A percentile compares a stretch with the other conserved stretches of the same genome.
phyloP scores from a whole-genome alignment of 2,329 filamentous ascomycete species.

The Hymenoscyphus repandus region DNA sequence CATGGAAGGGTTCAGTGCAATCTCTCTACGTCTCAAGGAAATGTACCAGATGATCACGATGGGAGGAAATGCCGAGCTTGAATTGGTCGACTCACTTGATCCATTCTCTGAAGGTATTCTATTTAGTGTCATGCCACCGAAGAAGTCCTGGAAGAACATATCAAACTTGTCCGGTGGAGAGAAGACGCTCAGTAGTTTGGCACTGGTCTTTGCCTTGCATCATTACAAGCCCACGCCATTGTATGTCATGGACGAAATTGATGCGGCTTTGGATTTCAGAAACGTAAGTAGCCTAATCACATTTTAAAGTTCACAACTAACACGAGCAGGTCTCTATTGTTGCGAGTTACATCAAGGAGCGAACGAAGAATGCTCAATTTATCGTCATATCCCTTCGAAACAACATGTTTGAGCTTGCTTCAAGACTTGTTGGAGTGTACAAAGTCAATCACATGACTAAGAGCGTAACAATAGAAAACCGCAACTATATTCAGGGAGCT shows the following conservation, averaged over 20 bases:
- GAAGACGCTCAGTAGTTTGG: conserved; percentile 90
- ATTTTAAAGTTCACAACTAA: conserved; percentile 6
- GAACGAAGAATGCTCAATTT: conserved; percentile 98
- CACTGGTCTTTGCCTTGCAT: conserved; percentile 94
- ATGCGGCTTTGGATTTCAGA: conserved; percentile 93
- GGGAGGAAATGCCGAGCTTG: conserved; percentile 96
- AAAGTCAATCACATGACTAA: conserved; percentile 99
- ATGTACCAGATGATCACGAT: conserved; percentile 99
- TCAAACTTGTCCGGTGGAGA: conserved; percentile 92
- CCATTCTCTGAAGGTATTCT: conserved; percentile 96
- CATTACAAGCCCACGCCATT: conserved; percentile 97
- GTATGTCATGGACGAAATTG: conserved; percentile 99
- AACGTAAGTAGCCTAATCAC: conserved; percentile 63
- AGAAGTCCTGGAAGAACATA: conserved; percentile 99
- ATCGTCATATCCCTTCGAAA: conserved; percentile 97
- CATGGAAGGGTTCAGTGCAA: conserved; percentile 95
- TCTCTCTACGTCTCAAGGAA: conserved; percentile 92
- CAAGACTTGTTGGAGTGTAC: conserved; percentile 91
- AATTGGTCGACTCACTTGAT: conserved; percentile 92
- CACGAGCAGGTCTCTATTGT: conserved; percentile 79
- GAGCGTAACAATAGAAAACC: conserved; percentile 84
- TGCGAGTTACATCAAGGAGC: conserved; percentile 97
- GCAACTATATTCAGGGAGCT: conserved; percentile 54
- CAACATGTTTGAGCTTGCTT: conserved; percentile 99
- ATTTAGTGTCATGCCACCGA: conserved; percentile 98